These are phyloP conservation scores for Sphaerobolus stellatus DNA, from an alignment of 1,284 basidiomycete genomes.

Conservation along the genomic window DNA sequence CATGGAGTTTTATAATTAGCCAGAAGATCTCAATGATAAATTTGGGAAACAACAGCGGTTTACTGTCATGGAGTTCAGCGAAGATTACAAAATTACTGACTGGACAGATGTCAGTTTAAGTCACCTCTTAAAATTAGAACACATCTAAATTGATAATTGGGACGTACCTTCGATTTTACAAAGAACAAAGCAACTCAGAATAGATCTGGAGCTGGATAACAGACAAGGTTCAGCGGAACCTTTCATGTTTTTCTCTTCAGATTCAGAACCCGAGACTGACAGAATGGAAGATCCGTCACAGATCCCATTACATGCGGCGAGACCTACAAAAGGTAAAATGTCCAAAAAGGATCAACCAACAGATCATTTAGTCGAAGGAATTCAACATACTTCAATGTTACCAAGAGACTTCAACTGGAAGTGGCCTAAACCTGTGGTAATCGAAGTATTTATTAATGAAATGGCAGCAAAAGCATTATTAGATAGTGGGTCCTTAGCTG, in stretches of 20 bases:
- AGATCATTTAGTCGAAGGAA: background rate
- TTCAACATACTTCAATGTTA: background rate
- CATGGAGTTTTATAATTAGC: background rate
- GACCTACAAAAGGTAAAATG: no score
- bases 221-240: background rate
- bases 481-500: constrained; percentile 1
- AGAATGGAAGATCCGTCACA: no score
- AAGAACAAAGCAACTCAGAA: background rate
- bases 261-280: background rate
- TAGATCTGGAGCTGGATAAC: background rate
- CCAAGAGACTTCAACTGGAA: background rate
- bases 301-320: background rate
- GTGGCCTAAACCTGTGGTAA: background rate
- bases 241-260: background rate
- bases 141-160: background rate
- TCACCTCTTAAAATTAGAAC: background rate
- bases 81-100: background rate
- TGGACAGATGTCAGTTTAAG: background rate
- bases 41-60: background rate
- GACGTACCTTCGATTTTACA: background rate
- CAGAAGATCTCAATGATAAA: background rate
- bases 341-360: no score
- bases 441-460: background rate
- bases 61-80: background rate
- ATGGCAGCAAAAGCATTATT: background rate